phyloP scores from a whole-genome alignment of 176 grass and related monocot genomes.

The Elymus sibiricus region DNA sequence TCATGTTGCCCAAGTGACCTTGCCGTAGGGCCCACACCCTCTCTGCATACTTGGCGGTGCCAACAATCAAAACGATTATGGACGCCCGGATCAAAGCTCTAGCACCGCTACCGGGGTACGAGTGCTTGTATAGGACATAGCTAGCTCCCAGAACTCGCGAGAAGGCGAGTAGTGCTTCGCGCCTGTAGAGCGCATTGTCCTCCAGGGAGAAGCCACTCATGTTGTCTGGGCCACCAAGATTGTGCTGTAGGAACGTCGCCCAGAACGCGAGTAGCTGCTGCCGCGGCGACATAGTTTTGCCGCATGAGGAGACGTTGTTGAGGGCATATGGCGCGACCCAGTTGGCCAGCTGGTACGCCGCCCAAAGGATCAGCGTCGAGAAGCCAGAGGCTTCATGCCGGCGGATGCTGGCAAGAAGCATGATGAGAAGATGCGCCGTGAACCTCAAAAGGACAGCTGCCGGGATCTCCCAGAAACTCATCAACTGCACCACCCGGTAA shows the following conservation, averaged over 20 bases:
- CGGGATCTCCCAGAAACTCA: too few relatives aligned
- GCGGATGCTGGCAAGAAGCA: too few relatives aligned
- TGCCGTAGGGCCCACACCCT: neutral
- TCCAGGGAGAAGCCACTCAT: slow-evolving; percentile 26
- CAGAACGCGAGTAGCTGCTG: neutral
- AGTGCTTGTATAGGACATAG: neutral
- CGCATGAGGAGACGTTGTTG: too few relatives aligned
- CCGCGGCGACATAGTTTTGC: neutral
- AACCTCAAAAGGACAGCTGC: too few relatives aligned
- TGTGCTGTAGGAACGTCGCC: slow-evolving; percentile 27
- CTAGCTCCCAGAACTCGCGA: neutral
- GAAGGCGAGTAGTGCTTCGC: neutral
- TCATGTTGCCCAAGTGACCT: neutral
- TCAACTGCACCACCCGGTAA: too few relatives aligned
- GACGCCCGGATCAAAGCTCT: neutral
- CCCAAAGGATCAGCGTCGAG: too few relatives aligned
- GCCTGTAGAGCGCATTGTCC: slow-evolving; percentile 6
- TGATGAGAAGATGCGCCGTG: too few relatives aligned
- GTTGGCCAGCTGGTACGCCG: too few relatives aligned
- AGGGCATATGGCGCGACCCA: too few relatives aligned
- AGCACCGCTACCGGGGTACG: neutral
- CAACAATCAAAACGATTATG: neutral
- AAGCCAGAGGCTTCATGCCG: too few relatives aligned
- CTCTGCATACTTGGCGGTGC: slow-evolving; percentile 4
- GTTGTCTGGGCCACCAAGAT: slow-evolving; percentile 37